Base-by-base conservation (phyloP, 495 filamentous ascomycete species). In the Stereocaulon alpinum region DNA sequence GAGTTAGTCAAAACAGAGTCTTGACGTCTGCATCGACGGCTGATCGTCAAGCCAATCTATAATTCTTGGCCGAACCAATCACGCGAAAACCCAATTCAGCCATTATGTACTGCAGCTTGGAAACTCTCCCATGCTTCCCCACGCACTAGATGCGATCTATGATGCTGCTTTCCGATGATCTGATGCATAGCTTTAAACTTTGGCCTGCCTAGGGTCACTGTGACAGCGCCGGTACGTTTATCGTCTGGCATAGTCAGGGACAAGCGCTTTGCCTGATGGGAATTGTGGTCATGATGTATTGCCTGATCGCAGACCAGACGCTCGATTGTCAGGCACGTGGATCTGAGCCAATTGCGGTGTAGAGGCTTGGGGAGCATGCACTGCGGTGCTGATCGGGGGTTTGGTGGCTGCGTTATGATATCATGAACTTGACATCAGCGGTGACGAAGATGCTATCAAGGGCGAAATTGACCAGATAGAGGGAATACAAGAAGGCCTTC, bases 401-500 rank as follows among this genome's bases (percentile, higher is more conserved):
- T n/a, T 5, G 17, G 18, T 5, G 52, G 15, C 4, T 29, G 52
- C 22, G 1, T 27, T 34, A 54, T 60, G 58, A 55, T 43, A 40
- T 60, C 58, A 60, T 55, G 40, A 37, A 49, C 15, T 29, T 50
- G 24, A 24, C 18, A 30, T 44, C 29, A 58, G 20, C 37, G 37
- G 27, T 17, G 11, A 20, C 24, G 24, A 12, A 24, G 1, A 4
- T 54, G 34, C 15, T 20, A 17, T 44, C 17, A 51, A 14, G 10
- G 6, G 5, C 4, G 18, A 15, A 7, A 27, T 17, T 47, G 37
- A n/a, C n/a, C n/a, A 17, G 22, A 24, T 14, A 4, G 10, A 18
- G 18, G 3, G 7, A 60, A 40, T 60, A 60, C 58, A 60, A 55
- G 49, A 54, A 45, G 11, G 48, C 29, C 12, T 18, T 43, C 3